A percentile compares a stretch with the other conserved stretches of the same genome.
Evolutionary conservation across 2,329 filamentous ascomycete species (phyloP).

Genomic region (Venturiaceae sp.): DNA sequence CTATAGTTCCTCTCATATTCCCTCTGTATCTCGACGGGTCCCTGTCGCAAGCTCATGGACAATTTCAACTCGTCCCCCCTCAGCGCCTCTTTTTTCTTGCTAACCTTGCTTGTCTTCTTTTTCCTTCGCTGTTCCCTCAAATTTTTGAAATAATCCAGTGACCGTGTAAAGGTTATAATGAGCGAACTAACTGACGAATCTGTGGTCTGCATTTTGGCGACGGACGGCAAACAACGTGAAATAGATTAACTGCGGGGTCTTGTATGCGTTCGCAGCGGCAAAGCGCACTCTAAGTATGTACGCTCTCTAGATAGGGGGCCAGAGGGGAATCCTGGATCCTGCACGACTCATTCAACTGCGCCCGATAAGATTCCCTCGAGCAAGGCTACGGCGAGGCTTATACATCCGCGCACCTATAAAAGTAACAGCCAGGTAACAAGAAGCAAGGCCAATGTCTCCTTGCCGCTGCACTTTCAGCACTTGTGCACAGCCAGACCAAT

Average conservation of each 20-base stretch:
- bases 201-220: conserved; percentile 1
- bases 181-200: conserved; percentile 27
- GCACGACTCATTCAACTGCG: background rate
- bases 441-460: background rate
- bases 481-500: background rate
- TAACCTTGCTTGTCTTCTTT: conserved; percentile 18
- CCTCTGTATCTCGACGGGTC: conserved; percentile 31
- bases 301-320: background rate
- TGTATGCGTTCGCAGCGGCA: background rate
- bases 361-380: background rate
- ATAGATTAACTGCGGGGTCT: background rate
- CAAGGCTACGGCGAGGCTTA: background rate
- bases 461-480: background rate
- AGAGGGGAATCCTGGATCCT: no score
- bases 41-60: conserved; percentile 28
- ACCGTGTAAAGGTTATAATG: conserved; percentile 33
- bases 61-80: conserved; percentile 27
- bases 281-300: background rate
- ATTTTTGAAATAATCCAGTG: conserved; percentile 34
- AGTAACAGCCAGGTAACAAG: background rate
- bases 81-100: conserved; percentile 18
- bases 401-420: background rate
- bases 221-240: background rate
- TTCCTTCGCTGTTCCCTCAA: conserved; percentile 24
- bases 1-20: conserved; percentile 30